Conservation (phyloP, 2,329 filamentous ascomycete genomes). For the Malbranchea zuffiana region DNA sequence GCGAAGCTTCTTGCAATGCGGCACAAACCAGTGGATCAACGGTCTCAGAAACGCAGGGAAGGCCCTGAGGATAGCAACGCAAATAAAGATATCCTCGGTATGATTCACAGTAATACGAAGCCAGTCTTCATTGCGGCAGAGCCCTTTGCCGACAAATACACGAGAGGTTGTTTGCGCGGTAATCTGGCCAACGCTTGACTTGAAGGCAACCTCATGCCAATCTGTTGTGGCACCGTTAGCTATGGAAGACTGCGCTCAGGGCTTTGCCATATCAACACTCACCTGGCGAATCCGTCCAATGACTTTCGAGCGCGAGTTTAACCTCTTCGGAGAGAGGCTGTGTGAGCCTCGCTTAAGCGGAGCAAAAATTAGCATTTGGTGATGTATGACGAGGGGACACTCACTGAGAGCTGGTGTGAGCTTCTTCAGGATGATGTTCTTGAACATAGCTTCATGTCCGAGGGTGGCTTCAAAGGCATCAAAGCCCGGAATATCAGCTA, state of each 20-base stretch:
- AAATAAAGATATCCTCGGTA: conserved; percentile 12
- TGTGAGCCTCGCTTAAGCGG: conserved; percentile 13
- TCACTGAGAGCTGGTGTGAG: conserved; percentile 19
- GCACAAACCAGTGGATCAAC: conserved; percentile 13
- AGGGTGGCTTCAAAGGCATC: conserved; percentile 12
- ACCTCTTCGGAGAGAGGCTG: conserved; percentile 12
- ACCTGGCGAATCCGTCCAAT: conserved; percentile 13
- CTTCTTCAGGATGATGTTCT: conserved; percentile 18
- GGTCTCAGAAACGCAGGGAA: conserved; percentile 7
- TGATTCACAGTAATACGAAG: conserved; percentile 11
- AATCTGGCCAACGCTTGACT: conserved; percentile 11
- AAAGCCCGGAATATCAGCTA: conserved; percentile 8
- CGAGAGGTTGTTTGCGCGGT: conserved; percentile 12
- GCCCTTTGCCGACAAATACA: conserved; percentile 10
- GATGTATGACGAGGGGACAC: too few species aligned
- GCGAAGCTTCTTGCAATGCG: conserved; percentile 11
- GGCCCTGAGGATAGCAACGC: conserved; percentile 15
- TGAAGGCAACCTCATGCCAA: conserved; percentile 16
- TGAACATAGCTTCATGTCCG: conserved; percentile 12
- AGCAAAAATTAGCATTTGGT: too few species aligned
- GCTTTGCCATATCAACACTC: too few species aligned
- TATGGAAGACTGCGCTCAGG: background rate
- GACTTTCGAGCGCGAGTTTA: conserved; percentile 6
- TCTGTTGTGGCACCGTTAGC: too few species aligned
- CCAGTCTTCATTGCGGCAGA: conserved; percentile 14